phyloP scores from a whole-genome alignment of 2,329 filamentous ascomycete species.

The Penicillium sp. region DNA sequence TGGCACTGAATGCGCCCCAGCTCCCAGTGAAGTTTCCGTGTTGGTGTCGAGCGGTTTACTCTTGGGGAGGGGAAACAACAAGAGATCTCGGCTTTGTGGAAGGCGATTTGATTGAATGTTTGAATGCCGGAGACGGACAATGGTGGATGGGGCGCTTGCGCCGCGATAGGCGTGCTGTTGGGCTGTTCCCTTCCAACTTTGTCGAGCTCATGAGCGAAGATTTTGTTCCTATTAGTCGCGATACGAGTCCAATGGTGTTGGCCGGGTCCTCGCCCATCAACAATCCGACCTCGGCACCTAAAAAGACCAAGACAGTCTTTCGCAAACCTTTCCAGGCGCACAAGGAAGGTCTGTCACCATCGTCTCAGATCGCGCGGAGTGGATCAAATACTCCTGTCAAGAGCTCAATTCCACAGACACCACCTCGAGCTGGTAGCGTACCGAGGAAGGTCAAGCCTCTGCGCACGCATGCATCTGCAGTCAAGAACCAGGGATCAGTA shows the following conservation, averaged over 20 bases:
- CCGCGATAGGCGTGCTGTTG: conserved; percentile 87
- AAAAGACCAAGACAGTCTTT: conserved; percentile 64
- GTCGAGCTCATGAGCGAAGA: conserved; percentile 85
- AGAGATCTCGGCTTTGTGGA: conserved; percentile 96
- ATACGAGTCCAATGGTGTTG: conserved; percentile 58
- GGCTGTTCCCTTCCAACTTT: conserved; percentile 96
- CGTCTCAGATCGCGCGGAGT: conserved; percentile 41
- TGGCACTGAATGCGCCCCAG: conserved; percentile 55
- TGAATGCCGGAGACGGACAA: conserved; percentile 95
- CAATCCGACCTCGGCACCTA: conserved; percentile 59
- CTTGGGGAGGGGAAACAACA: conserved; percentile 94
- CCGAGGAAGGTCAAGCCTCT: conserved; percentile 41
- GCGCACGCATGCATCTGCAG: conserved; percentile 46
- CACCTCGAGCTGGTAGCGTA: conserved; percentile 43
- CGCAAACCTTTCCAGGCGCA: conserved; percentile 71
- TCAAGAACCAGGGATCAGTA: conserved; percentile 46
- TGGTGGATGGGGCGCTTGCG: conserved; percentile 97
- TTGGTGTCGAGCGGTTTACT: conserved; percentile 90
- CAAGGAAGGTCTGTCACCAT: conserved; percentile 53
- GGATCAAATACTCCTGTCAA: conserved; percentile 45
- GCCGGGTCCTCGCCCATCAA: conserved; percentile 56
- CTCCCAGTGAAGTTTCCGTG: conserved; percentile 83
- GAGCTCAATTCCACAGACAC: conserved; percentile 44
- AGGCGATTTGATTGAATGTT: conserved; percentile 95
- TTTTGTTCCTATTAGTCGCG: conserved; percentile 71